Conservation (phyloP, 106 monocot genomes). For the Hemerocallis citrina region DNA sequence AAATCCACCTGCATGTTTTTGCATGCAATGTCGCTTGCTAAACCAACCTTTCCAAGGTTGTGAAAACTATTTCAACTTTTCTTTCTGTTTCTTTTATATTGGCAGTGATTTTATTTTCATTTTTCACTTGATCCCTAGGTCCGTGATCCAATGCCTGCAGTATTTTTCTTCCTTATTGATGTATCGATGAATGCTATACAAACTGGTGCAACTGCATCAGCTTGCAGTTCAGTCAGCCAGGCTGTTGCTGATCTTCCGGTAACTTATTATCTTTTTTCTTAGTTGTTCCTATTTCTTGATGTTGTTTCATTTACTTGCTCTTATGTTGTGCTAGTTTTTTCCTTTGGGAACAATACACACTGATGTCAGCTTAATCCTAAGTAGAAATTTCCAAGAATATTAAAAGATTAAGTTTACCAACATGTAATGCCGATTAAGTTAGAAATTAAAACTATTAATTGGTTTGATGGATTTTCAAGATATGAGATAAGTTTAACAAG, state of each 20-base stretch:
- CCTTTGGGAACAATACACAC: too few relatives aligned
- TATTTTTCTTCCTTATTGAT: constrained; percentile 94
- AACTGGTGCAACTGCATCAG: constrained; percentile 92
- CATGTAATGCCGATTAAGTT: too few relatives aligned
- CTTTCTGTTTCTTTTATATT: not conserved
- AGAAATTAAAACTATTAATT: too few relatives aligned
- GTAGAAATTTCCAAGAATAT: too few relatives aligned
- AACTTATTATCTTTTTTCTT: constrained; percentile 20
- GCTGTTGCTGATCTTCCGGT: constrained; percentile 94
- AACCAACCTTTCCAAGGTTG: not conserved
- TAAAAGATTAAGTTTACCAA: too few relatives aligned
- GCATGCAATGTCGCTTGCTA: not conserved
- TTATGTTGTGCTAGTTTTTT: too few relatives aligned
- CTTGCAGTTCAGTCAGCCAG: constrained; percentile 87
- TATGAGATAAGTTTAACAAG: too few relatives aligned
- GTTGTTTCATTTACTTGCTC: not conserved
- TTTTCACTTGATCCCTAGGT: constrained; percentile 36
- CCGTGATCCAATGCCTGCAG: constrained; percentile 99
- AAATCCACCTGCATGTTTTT: not conserved
- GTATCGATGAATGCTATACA: constrained; percentile 90
- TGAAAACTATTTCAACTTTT: not conserved
- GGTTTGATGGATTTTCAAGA: too few relatives aligned
- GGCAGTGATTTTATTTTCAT: not conserved
- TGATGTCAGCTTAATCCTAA: too few relatives aligned
- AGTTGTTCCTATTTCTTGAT: not conserved